Conservation (phyloP, 441 rosid genomes). For the Macaranga tanarius region DNA sequence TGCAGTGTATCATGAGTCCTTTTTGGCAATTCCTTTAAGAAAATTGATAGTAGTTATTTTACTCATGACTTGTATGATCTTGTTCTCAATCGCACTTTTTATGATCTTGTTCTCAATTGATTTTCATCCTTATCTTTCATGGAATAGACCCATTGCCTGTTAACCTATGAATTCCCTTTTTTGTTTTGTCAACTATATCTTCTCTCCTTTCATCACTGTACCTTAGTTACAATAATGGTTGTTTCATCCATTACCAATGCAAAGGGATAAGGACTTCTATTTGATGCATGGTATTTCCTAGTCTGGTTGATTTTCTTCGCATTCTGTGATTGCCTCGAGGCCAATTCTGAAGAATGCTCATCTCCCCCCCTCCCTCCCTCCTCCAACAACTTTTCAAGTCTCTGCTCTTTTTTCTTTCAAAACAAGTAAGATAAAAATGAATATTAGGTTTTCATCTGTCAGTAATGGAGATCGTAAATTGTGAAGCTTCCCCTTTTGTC, state of each 20-base stretch:
- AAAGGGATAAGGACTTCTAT: no score
- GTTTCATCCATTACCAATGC: not conserved
- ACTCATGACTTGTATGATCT: not conserved
- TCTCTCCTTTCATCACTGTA: not conserved
- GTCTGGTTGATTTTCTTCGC: no score
- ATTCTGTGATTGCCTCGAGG: no score
- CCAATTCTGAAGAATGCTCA: no score
- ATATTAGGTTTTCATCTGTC: not conserved
- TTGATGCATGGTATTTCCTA: no score
- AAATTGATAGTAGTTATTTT: not conserved
- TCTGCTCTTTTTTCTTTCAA: not conserved
- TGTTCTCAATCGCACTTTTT: no score
- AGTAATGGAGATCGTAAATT: not conserved
- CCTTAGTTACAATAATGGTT: not conserved
- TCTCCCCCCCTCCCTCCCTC: no score
- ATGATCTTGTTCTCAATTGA: not conserved
- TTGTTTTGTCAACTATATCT: not conserved
- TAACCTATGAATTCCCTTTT: not conserved
- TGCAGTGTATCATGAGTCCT: no score
- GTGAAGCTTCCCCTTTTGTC: conserved; percentile 1
- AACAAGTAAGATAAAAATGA: not conserved
- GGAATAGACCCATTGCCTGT: not conserved
- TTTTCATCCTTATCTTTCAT: not conserved
- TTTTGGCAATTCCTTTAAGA: conserved; percentile 8
- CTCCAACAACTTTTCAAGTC: no score